Conservation (phyloP, 768 basidiomycete genomes). For the Mycena leptocephala region DNA sequence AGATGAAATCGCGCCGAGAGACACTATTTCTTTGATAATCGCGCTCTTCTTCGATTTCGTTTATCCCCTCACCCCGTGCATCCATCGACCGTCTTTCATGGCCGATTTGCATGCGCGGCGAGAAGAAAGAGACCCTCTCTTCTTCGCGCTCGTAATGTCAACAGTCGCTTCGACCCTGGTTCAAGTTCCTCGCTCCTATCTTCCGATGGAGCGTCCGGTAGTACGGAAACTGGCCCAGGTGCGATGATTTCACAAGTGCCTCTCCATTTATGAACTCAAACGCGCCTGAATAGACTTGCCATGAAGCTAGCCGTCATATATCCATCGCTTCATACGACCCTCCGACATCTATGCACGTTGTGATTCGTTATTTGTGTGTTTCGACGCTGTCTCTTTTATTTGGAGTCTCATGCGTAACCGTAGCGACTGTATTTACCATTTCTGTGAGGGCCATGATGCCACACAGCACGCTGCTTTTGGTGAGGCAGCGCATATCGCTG, state of each 20-base stretch:
- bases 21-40: constrained; percentile 87
- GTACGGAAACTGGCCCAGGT: constrained; percentile 87
- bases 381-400: background rate
- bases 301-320: constrained; percentile 88
- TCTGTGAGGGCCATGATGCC: constrained; percentile 90
- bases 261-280: constrained; percentile 7
- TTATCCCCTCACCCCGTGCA: constrained; percentile 91
- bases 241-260: constrained; percentile 3
- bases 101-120: constrained; percentile 86
- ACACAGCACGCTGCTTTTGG: constrained; percentile 92
- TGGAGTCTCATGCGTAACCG: constrained; percentile 11
- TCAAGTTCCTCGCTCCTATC: constrained; percentile 90
- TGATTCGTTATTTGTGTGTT: constrained; percentile 91
- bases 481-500: constrained; percentile 88
- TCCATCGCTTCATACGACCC: constrained; percentile 88
- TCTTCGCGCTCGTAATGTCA: constrained; percentile 93
- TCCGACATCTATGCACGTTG: constrained; percentile 87
- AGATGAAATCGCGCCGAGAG: constrained; percentile 87
- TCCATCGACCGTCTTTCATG: constrained; percentile 94
- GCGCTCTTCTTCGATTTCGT: constrained; percentile 95
- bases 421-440: constrained; percentile 90
- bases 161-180: constrained; percentile 91
- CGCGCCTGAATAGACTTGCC: constrained; percentile 71
- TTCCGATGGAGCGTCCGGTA: constrained; percentile 88
- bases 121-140: constrained; percentile 92